Evolutionary conservation across 2,329 filamentous ascomycete species (phyloP).

Genomic region (Cadophora sp.): DNA sequence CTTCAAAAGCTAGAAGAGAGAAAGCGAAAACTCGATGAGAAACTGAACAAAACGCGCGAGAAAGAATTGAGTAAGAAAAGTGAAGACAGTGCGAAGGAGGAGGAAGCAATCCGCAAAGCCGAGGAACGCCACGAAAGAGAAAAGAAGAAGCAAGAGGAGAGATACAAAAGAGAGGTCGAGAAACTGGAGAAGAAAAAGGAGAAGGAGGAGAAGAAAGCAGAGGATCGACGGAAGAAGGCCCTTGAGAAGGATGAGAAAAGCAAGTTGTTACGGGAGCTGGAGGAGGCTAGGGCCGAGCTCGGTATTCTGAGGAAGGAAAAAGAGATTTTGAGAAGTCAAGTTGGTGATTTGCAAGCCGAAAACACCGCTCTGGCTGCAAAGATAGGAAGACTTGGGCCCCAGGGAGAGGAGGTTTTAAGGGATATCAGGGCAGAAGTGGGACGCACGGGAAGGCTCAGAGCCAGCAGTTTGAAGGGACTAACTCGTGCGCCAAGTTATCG

Average conservation of each 20-base stretch:
- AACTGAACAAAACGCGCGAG: slow-evolving; percentile 61
- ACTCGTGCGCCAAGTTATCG: slow-evolving; percentile 25
- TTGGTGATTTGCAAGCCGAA: slow-evolving; percentile 64
- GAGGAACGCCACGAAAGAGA: slow-evolving; percentile 65
- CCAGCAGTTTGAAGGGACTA: slow-evolving; percentile 35
- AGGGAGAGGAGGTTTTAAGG: slow-evolving; percentile 40
- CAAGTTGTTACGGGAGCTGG: slow-evolving; percentile 58
- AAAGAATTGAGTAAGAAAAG: slow-evolving; percentile 52
- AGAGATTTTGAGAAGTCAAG: slow-evolving; percentile 59
- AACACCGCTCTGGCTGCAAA: slow-evolving; percentile 64
- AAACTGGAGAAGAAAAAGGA: slow-evolving; percentile 12
- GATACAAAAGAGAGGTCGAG: slow-evolving; percentile 55
- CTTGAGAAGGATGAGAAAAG: slow-evolving; percentile 60
- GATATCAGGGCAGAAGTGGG: slow-evolving; percentile 36
- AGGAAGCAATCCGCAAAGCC: slow-evolving; percentile 59
- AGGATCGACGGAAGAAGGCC: slow-evolving; percentile 57
- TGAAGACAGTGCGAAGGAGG: slow-evolving; percentile 57
- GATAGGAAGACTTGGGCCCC: slow-evolving; percentile 53
- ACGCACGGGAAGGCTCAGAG: slow-evolving; percentile 33
- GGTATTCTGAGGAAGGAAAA: slow-evolving; percentile 62
- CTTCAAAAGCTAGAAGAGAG: slow-evolving; percentile 68
- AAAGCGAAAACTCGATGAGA: slow-evolving; percentile 67
- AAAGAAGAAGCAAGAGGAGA: slow-evolving; percentile 19
- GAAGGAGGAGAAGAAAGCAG: slow-evolving; percentile 41
- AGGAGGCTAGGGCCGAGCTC: slow-evolving; percentile 58